phyloP scores from a whole-genome alignment of 148 eudicot species.

The Limonium bicolor region DNA sequence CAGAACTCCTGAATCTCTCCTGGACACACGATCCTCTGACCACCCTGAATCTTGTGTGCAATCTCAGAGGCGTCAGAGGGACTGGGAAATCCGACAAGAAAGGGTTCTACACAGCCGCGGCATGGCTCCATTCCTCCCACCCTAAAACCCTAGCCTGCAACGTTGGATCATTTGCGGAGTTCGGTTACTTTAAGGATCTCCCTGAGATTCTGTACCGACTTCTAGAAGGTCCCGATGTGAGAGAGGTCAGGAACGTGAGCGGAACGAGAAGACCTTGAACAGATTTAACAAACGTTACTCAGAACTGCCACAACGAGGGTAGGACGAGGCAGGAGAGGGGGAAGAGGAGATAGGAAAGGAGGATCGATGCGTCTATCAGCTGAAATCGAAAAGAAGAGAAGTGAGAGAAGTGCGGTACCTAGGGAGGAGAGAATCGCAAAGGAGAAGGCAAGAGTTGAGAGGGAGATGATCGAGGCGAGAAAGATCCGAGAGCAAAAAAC shows the following conservation, averaged over 20 bases:
- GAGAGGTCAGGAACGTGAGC: too few relatives aligned
- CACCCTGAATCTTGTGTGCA: constrained; percentile 14
- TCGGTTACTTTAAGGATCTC: constrained; percentile 17
- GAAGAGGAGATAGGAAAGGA: neutral
- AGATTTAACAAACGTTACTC: too few relatives aligned
- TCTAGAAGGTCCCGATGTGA: constrained; percentile 8
- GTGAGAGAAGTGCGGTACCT: too few relatives aligned
- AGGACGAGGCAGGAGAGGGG: neutral
- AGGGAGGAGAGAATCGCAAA: constrained; percentile 4
- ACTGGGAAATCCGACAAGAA: constrained; percentile 16
- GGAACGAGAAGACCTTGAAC: too few relatives aligned
- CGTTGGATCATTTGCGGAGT: constrained; percentile 1
- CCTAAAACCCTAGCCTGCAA: constrained; percentile 14
- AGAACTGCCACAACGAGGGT: neutral
- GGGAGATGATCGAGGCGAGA: too few relatives aligned
- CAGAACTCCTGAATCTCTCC: neutral
- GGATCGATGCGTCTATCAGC: neutral
- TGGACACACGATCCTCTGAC: constrained; percentile 13
- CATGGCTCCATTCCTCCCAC: constrained; percentile 11
- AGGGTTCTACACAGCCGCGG: constrained; percentile 11
- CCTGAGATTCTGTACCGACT: constrained; percentile 12
- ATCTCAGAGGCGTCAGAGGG: constrained; percentile 16
- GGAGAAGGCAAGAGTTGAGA: constrained; percentile 4
- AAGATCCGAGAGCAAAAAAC: constrained; percentile 1
- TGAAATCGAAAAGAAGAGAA: neutral